phyloP scores from a whole-genome alignment of 768 basidiomycete species.

The Hypsizygus marmoreus region DNA sequence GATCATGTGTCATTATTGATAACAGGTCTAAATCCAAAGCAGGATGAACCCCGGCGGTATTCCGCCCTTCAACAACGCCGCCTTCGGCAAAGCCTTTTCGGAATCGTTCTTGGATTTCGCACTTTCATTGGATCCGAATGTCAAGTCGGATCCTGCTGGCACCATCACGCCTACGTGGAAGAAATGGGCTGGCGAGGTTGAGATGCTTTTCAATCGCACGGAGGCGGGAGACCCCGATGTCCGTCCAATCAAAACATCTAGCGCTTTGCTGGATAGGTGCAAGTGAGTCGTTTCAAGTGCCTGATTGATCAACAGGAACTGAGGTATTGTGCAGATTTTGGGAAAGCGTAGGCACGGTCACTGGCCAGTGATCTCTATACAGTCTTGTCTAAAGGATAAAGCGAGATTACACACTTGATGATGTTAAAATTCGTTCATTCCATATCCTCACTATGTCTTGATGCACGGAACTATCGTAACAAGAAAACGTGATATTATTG shows the following conservation, averaged over 20 bases:
- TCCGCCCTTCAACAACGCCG: conserved; percentile 34
- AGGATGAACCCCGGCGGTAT: conserved; percentile 14
- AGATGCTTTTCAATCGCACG: conserved; percentile 53
- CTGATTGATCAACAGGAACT: not conserved
- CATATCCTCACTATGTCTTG: too few relatives aligned
- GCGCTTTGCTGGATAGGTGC: conserved; percentile 36
- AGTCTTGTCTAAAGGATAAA: too few relatives aligned
- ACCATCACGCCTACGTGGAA: conserved; percentile 41
- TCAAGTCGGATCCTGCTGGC: conserved; percentile 27
- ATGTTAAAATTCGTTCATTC: too few relatives aligned
- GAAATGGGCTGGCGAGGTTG: conserved; percentile 27
- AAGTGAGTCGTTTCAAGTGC: conserved; percentile 19
- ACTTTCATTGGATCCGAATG: conserved; percentile 29
- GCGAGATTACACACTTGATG: too few relatives aligned
- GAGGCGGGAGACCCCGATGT: conserved; percentile 31
- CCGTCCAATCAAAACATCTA: conserved; percentile 27
- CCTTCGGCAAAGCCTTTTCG: conserved; percentile 38
- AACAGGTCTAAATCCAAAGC: not conserved
- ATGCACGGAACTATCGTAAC: too few relatives aligned
- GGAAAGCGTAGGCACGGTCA: conserved; percentile 26
- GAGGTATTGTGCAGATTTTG: conserved; percentile 25
- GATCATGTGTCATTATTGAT: not conserved
- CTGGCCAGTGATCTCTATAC: conserved; percentile 27
- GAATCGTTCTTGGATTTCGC: conserved; percentile 41
- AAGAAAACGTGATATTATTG: too few relatives aligned